These are phyloP conservation scores for Posidonia australis DNA, from an alignment of 106 monocot genomes.

Conservation along the genomic window DNA sequence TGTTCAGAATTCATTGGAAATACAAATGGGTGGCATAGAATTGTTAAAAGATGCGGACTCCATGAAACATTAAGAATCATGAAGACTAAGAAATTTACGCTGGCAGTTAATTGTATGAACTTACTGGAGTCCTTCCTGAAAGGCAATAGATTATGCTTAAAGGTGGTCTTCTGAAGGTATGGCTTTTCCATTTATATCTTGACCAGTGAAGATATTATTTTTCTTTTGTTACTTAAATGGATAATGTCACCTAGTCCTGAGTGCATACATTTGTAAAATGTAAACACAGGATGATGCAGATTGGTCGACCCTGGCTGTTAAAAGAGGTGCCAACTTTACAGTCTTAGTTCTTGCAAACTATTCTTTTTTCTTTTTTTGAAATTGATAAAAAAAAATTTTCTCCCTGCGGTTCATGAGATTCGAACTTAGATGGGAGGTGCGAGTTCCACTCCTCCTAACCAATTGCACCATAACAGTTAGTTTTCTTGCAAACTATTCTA, in stretches of 20 bases:
- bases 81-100: too few species aligned
- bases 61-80: too few species aligned
- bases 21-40: too few species aligned
- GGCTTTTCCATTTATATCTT: not conserved
- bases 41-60: too few species aligned
- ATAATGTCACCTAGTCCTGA: not conserved
- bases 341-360: not conserved
- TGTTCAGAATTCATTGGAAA: too few species aligned
- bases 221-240: not conserved
- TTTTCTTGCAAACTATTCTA: not conserved
- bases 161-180: conserved; percentile 80
- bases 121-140: conserved; percentile 91
- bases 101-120: conserved; percentile 70
- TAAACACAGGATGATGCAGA: conserved; percentile 86
- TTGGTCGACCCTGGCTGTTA: conserved; percentile 86
- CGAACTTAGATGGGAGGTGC: not conserved
- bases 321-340: conserved; percentile 47
- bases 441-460: too few species aligned
- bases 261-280: too few species aligned
- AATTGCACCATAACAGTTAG: too few species aligned
- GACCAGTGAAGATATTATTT: not conserved
- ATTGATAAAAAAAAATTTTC: too few species aligned
- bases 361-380: not conserved
- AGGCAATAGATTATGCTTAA: conserved; percentile 97
- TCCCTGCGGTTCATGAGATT: too few species aligned